Evolutionary conservation across 768 basidiomycete genomes (phyloP), one percentile per base, ranked within the genome.

Genomic region (Sarcodon sp.): DNA sequence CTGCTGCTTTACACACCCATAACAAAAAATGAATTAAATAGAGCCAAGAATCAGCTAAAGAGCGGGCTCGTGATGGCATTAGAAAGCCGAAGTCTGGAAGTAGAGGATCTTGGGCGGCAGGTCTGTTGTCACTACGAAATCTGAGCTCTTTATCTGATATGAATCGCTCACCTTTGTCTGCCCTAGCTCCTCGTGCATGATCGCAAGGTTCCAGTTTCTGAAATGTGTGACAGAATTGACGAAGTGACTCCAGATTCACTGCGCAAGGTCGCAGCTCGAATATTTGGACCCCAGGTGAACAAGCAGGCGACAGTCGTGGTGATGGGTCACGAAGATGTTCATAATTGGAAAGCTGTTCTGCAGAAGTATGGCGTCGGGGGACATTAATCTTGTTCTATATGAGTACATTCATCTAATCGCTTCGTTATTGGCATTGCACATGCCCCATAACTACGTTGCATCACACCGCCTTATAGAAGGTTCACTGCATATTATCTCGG

Each of bases 1-100:
- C 54, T 87, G 46, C 68, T 98, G 50, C 71, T 90, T 47, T 82
- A 89, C 62, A 71, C 77, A 10, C 69, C 72, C 11, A 72, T 86
- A 15, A 79, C 82, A 4, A 65, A 72, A 41, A 62, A 58, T 10
- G 94, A 98, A 62, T 75, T 98, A 33, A 69, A 69, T 49, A 73
- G 94, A 50, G 93, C 94, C 35, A 92, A 92, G 70, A 97, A 97
- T 59, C 93, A 97, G 71, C 78, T 98, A 52, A 90, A 90, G 63
- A 86, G 83, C 18, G 84, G 80, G 44, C 66, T 98, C 53, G 87
- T 91, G 70, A 98, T 98, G 94, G 87, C 90, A 2, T 65, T 97
- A 41, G 92, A 96, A 66, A 90, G 87, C 57, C 69, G 86, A 33
- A 75, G 85, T 11, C 75, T 90, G 4, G 84, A 83, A 57, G 87